phyloP scores from a whole-genome alignment of 768 basidiomycete genomes.

The Lentinus tigrinus region DNA sequence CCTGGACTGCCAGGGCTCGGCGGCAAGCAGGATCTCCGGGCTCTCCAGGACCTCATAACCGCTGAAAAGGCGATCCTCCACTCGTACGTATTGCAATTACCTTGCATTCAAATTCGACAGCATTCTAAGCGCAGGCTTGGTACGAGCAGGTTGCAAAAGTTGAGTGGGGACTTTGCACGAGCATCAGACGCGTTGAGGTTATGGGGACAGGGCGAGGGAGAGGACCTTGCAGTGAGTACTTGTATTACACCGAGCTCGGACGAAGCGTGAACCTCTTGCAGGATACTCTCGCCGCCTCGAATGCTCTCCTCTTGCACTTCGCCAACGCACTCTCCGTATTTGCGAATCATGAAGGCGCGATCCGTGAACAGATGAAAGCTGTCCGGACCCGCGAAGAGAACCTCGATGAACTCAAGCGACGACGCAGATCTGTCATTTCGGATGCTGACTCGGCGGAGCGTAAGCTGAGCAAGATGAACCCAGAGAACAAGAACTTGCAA shows the following conservation, averaged over 20 bases:
- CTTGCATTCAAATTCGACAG: not conserved
- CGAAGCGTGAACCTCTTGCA: conserved; percentile 26
- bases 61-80: conserved; percentile 81
- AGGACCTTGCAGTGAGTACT: conserved; percentile 68
- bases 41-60: conserved; percentile 86
- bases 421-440: conserved; percentile 59
- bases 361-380: conserved; percentile 74
- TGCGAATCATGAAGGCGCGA: conserved; percentile 64
- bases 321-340: conserved; percentile 66
- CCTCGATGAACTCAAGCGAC: conserved; percentile 72
- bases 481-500: conserved; percentile 81
- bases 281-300: conserved; percentile 76
- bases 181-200: conserved; percentile 68
- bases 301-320: conserved; percentile 65
- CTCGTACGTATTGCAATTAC: conserved; percentile 50
- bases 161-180: conserved; percentile 64
- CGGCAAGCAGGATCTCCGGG: conserved; percentile 75
- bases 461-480: conserved; percentile 87
- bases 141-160: conserved; percentile 45
- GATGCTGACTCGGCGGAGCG: conserved; percentile 84
- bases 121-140: not conserved
- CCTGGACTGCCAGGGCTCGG: conserved; percentile 60
- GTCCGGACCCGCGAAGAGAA: conserved; percentile 83
- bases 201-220: conserved; percentile 82
- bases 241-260: not conserved